Evolutionary conservation across 1,284 basidiomycete genomes (phyloP).

Genomic region (Rhodotorula sp.): DNA sequence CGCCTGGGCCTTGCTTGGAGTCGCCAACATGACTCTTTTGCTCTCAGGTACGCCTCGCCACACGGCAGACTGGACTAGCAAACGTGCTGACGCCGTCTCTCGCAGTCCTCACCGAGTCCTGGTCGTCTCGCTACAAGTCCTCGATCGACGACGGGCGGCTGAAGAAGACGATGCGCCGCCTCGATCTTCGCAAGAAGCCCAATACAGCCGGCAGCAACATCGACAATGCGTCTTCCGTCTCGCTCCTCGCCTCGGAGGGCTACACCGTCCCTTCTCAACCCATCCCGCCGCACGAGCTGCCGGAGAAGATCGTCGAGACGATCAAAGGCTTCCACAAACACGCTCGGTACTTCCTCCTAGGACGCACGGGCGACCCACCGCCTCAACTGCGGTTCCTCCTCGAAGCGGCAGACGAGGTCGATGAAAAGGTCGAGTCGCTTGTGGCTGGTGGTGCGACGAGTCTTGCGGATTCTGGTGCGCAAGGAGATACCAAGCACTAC

Average conservation of each 20-base stretch:
- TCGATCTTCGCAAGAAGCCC: background rate
- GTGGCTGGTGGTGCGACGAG: background rate
- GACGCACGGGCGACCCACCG: slow-evolving; percentile 28
- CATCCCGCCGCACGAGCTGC: slow-evolving; percentile 9
- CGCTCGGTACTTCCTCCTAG: slow-evolving; percentile 33
- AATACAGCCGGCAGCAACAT: background rate
- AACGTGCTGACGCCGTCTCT: background rate
- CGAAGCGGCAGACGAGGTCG: slow-evolving; percentile 17
- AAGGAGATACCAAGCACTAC: slow-evolving; percentile 27
- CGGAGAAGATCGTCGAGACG: slow-evolving; percentile 20
- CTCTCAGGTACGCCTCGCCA: background rate
- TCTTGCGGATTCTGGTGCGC: slow-evolving; percentile 3
- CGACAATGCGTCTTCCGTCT: no score
- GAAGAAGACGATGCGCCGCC: background rate
- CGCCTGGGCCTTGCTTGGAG: slow-evolving; percentile 73
- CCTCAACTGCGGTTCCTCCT: slow-evolving; percentile 7
- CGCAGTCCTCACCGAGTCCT: slow-evolving; percentile 34
- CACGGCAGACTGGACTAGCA: background rate
- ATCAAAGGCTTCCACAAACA: slow-evolving; percentile 32
- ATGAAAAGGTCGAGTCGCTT: slow-evolving; percentile 9
- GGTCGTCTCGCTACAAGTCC: slow-evolving; percentile 31
- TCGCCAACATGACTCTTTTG: slow-evolving; percentile 61
- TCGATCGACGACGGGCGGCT: slow-evolving; percentile 13
- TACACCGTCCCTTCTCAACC: background rate
- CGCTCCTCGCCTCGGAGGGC: background rate